Percentiles rank a stretch among this genome's conserved stretches.
Conservation (phyloP, 192 early-diverging fungal species). For the Coemansia sp. region DNA sequence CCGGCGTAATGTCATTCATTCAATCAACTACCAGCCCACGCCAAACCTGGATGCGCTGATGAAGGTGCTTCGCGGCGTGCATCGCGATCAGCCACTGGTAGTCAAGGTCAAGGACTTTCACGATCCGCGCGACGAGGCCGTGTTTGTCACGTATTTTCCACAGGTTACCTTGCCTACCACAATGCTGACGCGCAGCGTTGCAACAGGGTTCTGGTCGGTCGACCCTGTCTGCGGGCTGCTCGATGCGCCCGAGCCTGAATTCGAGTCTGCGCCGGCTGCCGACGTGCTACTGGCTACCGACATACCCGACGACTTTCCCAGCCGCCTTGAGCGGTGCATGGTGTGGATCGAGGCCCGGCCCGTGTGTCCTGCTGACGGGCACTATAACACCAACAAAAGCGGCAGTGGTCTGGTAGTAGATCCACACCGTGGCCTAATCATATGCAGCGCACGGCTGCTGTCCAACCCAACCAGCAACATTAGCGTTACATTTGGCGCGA, state of each 20-base stretch:
- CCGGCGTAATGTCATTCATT: conserved; percentile 9
- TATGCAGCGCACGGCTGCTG: conserved; percentile 75
- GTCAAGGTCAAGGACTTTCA: conserved; percentile 16
- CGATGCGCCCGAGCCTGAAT: background rate
- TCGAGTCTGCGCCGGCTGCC: background rate
- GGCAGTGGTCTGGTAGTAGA: conserved; percentile 71
- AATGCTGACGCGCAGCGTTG: conserved; percentile 25
- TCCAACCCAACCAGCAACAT: conserved; percentile 77
- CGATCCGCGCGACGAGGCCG: conserved; percentile 59
- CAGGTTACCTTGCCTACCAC: background rate
- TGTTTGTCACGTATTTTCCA: conserved; percentile 63
- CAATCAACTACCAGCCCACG: conserved; percentile 13
- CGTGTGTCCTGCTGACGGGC: conserved; percentile 20
- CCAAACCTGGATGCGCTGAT: conserved; percentile 28
- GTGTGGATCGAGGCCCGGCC: conserved; percentile 12
- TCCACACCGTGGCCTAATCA: conserved; percentile 69
- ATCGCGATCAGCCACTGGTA: conserved; percentile 16
- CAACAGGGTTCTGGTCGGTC: conserved; percentile 38
- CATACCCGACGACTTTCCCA: background rate
- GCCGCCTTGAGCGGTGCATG: conserved; percentile 5
- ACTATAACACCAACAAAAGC: conserved; percentile 18
- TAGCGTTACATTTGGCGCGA: conserved; percentile 78
- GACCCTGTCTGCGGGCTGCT: conserved; percentile 10
- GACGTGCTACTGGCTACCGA: background rate
- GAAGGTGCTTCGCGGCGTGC: conserved; percentile 5